These are phyloP conservation scores for Phytophthora pluvialis DNA, from an alignment of 352 stramenopile species.

Conservation along the genomic window DNA sequence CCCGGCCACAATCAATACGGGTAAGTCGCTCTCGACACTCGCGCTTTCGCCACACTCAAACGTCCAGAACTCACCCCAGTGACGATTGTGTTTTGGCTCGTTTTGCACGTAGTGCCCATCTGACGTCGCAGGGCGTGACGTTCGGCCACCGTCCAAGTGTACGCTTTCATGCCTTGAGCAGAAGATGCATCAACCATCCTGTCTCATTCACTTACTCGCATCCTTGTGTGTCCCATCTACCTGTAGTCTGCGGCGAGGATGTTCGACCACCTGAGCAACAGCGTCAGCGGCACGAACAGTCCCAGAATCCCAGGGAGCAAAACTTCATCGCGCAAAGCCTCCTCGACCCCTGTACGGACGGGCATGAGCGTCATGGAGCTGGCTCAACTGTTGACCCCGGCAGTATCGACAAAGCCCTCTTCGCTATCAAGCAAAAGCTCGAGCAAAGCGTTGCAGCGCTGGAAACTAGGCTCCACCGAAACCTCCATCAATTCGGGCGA, in stretches of 20 bases:
- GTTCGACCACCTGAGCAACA: slow-evolving; percentile 70
- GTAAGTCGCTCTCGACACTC: slow-evolving; percentile 19
- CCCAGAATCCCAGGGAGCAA: slow-evolving; percentile 29
- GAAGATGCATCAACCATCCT: slow-evolving; percentile 11
- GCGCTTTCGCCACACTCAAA: slow-evolving; percentile 14
- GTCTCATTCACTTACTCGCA: slow-evolving; percentile 15
- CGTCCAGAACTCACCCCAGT: slow-evolving; percentile 16
- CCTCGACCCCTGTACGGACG: slow-evolving; percentile 44
- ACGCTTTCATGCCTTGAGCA: slow-evolving; percentile 12
- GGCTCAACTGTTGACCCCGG: slow-evolving; percentile 55
- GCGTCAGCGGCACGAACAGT: slow-evolving; percentile 28
- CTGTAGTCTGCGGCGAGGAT: slow-evolving; percentile 67
- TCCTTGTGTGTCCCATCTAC: slow-evolving; percentile 8
- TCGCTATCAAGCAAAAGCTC: slow-evolving; percentile 24
- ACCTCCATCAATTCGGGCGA: slow-evolving; percentile 11
- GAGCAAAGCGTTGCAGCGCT: slow-evolving; percentile 20
- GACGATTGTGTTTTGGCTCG: slow-evolving; percentile 1
- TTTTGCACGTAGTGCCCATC: slow-evolving; percentile 29
- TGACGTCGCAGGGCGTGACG: slow-evolving; percentile 56
- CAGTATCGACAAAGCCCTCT: slow-evolving; percentile 25
- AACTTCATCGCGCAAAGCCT: slow-evolving; percentile 11
- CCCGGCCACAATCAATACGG: slow-evolving; percentile 49
- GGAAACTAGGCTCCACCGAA: slow-evolving; percentile 8
- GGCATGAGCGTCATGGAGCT: slow-evolving; percentile 79
- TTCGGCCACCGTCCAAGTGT: slow-evolving; percentile 81